Base-by-base conservation (phyloP, 2,329 filamentous ascomycete species). In the Exophiala viscosa region DNA sequence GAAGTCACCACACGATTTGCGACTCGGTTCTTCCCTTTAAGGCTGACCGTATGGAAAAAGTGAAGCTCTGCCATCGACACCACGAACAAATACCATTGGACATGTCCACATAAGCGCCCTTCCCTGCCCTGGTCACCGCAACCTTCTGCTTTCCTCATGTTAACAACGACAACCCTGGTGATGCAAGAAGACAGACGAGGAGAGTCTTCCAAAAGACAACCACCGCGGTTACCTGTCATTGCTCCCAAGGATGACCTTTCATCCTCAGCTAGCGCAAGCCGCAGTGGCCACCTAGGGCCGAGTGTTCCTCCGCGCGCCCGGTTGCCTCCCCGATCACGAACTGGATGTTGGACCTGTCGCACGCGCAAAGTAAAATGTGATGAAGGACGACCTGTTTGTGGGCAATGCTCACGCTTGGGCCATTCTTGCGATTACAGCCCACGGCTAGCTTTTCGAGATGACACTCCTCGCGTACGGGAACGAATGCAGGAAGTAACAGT, bases 401-500 rank as follows among this genome's bases (percentile, higher is more conserved):
- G 76, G 70, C 79, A 80, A 70, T 83, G 80, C 65, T 70, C 74
- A 28, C 72, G 79, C 48, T 69, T 83, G 17, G 76, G 78, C 41
- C 77, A 81, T 62, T 69, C 71, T 33, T 83, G 80, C 63, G 80
- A 83, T 62, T 83, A 82, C 66, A 76, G 74, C 52, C 77, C 78
- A 13, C 73, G 80, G 42, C 69, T 79, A n/a, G 70, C 74, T n/a
- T 80, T 79, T 62, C 72, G 74, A 56, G 73, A 80, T 64, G 77
- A 79, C 59, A 79, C 77, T n/a, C 66, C 69, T 32, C 71, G 76
- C 46, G 71, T 78, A 32, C 72, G 76, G 54, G 73, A 76, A 46
- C 72, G 75, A n/a, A 78, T 77, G 73, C 67, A 71, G 45, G 73
- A 79, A 59, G 74, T 81, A 39, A 76, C 71, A 32, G 77, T 70